A percentile compares a stretch with the other conserved stretches of the same genome.
Conservation (phyloP, 108 stramenopile genomes). For the Skeletonema menzelii region DNA sequence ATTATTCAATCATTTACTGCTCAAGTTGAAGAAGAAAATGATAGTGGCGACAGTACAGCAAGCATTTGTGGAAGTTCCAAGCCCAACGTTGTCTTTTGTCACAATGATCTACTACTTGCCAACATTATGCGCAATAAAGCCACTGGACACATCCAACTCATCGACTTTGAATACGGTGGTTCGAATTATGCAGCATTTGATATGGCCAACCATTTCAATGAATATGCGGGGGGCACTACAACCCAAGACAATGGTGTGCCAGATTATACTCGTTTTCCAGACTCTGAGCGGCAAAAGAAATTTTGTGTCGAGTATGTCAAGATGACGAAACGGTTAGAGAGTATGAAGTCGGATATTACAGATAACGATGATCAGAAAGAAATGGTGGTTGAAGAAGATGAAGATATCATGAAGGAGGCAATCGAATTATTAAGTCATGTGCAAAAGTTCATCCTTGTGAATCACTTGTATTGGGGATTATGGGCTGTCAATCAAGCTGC, state of each 20-base stretch:
- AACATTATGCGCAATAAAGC: constrained; percentile 65
- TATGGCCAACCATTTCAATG: constrained; percentile 92
- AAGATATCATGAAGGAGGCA: constrained; percentile 16
- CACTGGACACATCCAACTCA: constrained; percentile 62
- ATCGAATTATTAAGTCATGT: constrained; percentile 51
- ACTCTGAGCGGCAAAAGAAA: constrained; percentile 30
- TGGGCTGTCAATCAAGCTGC: constrained; percentile 88
- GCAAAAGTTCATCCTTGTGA: constrained; percentile 68
- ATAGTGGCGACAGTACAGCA: constrained; percentile 14
- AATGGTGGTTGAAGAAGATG: background rate
- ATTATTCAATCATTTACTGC: constrained; percentile 19
- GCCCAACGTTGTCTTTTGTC: constrained; percentile 71
- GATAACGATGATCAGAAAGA: background rate
- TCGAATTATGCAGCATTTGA: constrained; percentile 82
- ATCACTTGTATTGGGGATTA: constrained; percentile 89
- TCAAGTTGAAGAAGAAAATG: background rate
- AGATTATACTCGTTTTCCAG: constrained; percentile 65
- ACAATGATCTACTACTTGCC: constrained; percentile 87
- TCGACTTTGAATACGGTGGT: constrained; percentile 93
- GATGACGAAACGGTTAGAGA: constrained; percentile 15
- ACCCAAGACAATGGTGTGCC: constrained; percentile 56
- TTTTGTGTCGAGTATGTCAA: constrained; percentile 69
- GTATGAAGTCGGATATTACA: constrained; percentile 2
- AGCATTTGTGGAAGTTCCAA: constrained; percentile 2
- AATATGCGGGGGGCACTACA: constrained; percentile 77